Base-by-base conservation (phyloP, 1,284 basidiomycete species). In the Ganoderma lingzhi region DNA sequence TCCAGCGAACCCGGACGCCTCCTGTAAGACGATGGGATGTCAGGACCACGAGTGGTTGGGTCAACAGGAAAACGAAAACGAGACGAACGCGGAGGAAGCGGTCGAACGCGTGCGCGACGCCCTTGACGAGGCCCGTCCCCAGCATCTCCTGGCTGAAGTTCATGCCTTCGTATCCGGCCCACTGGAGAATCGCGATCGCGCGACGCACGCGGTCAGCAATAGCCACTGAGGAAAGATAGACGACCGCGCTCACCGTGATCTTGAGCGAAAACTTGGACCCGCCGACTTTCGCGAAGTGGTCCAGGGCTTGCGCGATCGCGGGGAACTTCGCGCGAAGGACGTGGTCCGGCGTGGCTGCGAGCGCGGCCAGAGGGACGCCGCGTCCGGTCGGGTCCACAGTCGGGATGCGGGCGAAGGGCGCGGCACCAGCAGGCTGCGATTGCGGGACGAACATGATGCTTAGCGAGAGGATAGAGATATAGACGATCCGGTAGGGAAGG, bases 141-240 rank as follows among this genome's bases (percentile, higher is more conserved):
- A 0, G 3, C 2, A 61, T 14, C 1, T 61, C 59, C 12, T 61
- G 12, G n/a, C 4, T 23, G 39, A 61, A 61, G n/a, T 28, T 28
- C 39, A 41, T 28, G 23, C 5, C 39, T 9, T 61, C 59, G 28
- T 23, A 61, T 0, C 59, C 59, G 3, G 37, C 59, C 59, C 59
- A 61, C 59, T 61, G 23, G 9, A 39, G 23, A 39, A 59, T n/a
- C 53, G 30, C 48, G n/a, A n/a, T n/a, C n/a, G n/a, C n/a, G n/a
- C n/a, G 56, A 56, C 30, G 32, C 8, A 2, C 17, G 19, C 19
- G 4, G 12, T 59, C 35, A 39, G 17, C 56, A 37, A 15, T 5
- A 3, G 9, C 2, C 15, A 35, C 1, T 5, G 2, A 59, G 0
- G 32, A n/a, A 4, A 0, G 14, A 6, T 9, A 2, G 3, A 32